Evolutionary conservation across 2,329 filamentous ascomycete genomes (phyloP).

Genomic region (Sarocladium oryzae): DNA sequence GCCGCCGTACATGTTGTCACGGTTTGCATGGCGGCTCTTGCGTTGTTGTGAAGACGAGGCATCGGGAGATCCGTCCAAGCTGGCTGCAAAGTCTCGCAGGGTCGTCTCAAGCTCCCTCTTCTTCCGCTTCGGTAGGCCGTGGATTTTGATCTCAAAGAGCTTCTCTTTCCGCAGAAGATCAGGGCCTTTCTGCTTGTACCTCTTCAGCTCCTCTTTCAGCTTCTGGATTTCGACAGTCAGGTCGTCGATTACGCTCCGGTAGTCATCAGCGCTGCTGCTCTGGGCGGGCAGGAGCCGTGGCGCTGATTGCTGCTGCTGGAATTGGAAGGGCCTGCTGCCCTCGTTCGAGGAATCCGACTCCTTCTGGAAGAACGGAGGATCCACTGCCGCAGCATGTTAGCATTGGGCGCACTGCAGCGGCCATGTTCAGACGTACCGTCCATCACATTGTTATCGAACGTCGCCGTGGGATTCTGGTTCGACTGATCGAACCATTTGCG

Average conservation of each 20-base stretch:
- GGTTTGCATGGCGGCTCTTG: conserved; percentile 32
- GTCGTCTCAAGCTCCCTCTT: conserved; percentile 71
- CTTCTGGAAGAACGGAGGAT: conserved; percentile 47
- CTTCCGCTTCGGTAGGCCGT: conserved; percentile 64
- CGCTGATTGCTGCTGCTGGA: conserved; percentile 8
- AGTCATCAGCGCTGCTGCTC: conserved; percentile 59
- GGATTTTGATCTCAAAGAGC: conserved; percentile 76
- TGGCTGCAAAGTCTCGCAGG: conserved; percentile 62
- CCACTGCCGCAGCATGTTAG: conserved; percentile 28
- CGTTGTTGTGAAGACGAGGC: conserved; percentile 31
- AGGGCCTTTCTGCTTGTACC: conserved; percentile 61
- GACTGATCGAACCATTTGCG: conserved; percentile 49
- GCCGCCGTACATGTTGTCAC: conserved; percentile 32
- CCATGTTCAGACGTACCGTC: conserved; percentile 29
- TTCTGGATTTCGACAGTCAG: conserved; percentile 70
- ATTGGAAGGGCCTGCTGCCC: conserved; percentile 15
- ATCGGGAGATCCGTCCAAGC: conserved; percentile 46
- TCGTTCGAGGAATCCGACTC: conserved; percentile 37
- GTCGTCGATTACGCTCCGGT: conserved; percentile 70
- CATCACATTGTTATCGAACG: conserved; percentile 37
- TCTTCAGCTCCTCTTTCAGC: conserved; percentile 61
- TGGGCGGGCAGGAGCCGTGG: conserved; percentile 12
- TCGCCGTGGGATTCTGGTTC: conserved; percentile 41
- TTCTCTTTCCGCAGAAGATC: conserved; percentile 67
- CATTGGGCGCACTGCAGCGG: not conserved